A percentile compares a stretch with the other conserved stretches of the same genome.
These are phyloP conservation scores for Cucumis sativus DNA, from an alignment of 306 rosid species.

Conservation along the genomic window DNA sequence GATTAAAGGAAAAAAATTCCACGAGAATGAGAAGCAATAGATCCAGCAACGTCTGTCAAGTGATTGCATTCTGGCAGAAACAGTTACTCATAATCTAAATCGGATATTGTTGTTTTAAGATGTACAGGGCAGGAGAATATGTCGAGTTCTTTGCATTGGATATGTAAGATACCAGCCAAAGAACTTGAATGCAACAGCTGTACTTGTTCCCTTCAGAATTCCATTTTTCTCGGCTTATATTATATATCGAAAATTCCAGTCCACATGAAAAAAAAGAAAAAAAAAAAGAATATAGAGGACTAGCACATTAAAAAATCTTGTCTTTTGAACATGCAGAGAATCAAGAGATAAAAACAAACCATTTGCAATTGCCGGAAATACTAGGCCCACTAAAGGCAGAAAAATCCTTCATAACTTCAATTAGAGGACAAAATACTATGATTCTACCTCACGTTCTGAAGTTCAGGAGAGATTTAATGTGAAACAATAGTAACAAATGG, in stretches of 20 bases:
- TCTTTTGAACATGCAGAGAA: not conserved
- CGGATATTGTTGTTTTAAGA: not conserved
- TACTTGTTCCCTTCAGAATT: not conserved
- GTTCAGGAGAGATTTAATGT: not conserved
- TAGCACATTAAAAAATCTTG: not conserved
- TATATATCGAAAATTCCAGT: not conserved
- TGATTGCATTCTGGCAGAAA: not conserved
- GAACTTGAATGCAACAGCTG: not conserved
- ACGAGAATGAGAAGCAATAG: not conserved
- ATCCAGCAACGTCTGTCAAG: not conserved
- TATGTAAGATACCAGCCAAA: not conserved
- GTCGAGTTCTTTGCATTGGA: not conserved
- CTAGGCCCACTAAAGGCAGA: not conserved
- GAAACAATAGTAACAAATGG: not conserved
- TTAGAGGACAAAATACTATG: not conserved
- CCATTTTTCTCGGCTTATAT: not conserved
- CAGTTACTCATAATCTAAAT: not conserved
- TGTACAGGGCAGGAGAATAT: not conserved
- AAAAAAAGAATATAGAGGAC: not conserved
- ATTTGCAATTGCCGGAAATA: slow-evolving; percentile 2
- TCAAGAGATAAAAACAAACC: not conserved
- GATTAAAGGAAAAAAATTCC: not conserved
- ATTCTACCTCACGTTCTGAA: not conserved
- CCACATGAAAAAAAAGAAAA: not conserved
- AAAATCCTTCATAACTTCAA: not conserved